These are phyloP conservation scores for Gypsophila paniculata DNA, from an alignment of 179 eudicot genomes.

Conservation along the genomic window DNA sequence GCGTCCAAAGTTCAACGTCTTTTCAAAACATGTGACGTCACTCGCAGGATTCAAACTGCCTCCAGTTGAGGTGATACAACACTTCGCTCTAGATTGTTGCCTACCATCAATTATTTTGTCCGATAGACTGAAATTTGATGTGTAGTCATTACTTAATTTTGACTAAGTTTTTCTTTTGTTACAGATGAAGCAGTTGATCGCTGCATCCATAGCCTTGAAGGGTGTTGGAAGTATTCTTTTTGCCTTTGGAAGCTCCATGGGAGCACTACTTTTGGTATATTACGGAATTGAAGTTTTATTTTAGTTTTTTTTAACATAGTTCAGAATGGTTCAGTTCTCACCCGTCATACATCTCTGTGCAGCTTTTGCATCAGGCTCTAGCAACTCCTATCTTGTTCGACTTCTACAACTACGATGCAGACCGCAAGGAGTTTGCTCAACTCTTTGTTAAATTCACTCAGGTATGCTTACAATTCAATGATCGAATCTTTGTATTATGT, in stretches of 20 bases:
- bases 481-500: neutral
- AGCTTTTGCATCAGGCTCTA: slow-evolving; percentile 73
- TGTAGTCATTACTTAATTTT: neutral
- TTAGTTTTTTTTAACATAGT: neutral
- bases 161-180: slow-evolving; percentile 2
- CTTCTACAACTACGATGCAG: slow-evolving; percentile 81
- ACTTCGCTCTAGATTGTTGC: neutral
- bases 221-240: slow-evolving; percentile 75
- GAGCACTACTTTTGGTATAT: slow-evolving; percentile 71
- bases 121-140: neutral
- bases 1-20: slow-evolving; percentile 52
- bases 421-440: slow-evolving; percentile 52
- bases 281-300: neutral
- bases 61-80: slow-evolving; percentile 46
- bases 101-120: neutral
- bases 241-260: slow-evolving; percentile 66
- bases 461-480: slow-evolving; percentile 34
- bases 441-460: slow-evolving; percentile 75
- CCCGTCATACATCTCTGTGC: slow-evolving; percentile 11
- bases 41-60: slow-evolving; percentile 66
- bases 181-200: slow-evolving; percentile 60
- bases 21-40: slow-evolving; percentile 46
- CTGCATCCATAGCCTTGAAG: slow-evolving; percentile 58
- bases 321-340: neutral
- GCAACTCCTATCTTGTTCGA: slow-evolving; percentile 66